A percentile compares a stretch with the other conserved stretches of the same genome.
These are phyloP conservation scores for Coemansia sp. DNA, from an alignment of 371 early-diverging fungal species.

Conservation along the genomic window DNA sequence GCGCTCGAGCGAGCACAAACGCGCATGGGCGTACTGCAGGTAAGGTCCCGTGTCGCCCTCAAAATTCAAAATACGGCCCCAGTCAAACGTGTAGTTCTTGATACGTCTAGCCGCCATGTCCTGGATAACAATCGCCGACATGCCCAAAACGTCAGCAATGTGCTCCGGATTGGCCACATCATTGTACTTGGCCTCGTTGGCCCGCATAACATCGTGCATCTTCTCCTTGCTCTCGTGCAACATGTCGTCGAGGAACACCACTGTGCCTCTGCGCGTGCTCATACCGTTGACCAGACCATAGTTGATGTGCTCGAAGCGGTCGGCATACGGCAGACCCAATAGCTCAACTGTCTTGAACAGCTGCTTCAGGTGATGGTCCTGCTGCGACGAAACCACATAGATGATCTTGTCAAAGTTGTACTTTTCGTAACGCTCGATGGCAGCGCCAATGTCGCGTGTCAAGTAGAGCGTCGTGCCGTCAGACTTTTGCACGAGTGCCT, in stretches of 20 bases:
- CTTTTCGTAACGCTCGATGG: conserved; percentile 86
- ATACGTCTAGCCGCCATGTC: conserved; percentile 95
- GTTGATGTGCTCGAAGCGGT: conserved; percentile 87
- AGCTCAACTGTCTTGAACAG: conserved; percentile 74
- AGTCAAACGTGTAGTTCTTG: conserved; percentile 98
- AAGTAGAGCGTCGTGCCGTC: conserved; percentile 98
- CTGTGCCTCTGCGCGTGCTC: conserved; percentile 98
- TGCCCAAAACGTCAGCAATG: conserved; percentile 69
- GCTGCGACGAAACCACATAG: conserved; percentile 49
- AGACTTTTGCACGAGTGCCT: conserved; percentile 86
- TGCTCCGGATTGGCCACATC: conserved; percentile 68
- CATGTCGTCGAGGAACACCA: conserved; percentile 98
- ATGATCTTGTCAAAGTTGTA: conserved; percentile 94
- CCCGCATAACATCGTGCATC: conserved; percentile 93
- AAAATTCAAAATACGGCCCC: conserved; percentile 93
- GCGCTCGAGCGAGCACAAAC: conserved; percentile 94
- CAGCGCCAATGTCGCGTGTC: conserved; percentile 98
- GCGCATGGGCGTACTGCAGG: conserved; percentile 97
- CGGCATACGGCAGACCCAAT: conserved; percentile 78
- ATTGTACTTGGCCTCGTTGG: conserved; percentile 85
- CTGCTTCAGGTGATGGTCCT: conserved; percentile 9
- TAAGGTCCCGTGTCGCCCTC: conserved; percentile 99
- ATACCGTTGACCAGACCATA: conserved; percentile 98
- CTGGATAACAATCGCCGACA: conserved; percentile 94
- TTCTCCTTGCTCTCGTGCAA: conserved; percentile 86